Base-by-base conservation (phyloP, 2,329 filamentous ascomycete species). In the Stagonosporopsis tanaceti region DNA sequence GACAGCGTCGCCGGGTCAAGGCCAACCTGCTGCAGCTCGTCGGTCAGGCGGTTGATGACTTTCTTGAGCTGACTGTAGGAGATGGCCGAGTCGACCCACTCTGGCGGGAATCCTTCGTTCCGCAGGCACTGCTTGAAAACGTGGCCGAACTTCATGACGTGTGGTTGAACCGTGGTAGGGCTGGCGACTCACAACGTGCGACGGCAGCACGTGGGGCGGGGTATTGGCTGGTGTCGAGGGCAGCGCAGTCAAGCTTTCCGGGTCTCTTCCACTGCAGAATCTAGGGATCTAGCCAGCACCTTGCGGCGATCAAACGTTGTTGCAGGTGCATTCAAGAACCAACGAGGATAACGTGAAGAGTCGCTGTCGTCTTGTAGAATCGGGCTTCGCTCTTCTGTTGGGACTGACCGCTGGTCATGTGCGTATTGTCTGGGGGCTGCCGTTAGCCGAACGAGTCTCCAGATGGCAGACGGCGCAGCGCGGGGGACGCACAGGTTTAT, bases 51-150 rank as follows among this genome's bases (percentile, higher is more conserved):
- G 72, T 93, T 94, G 72, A 96, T 89, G 77, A 90, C 91, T 79
- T 96, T 96, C 78, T 96, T 96, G 54, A 96, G 84, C 75, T 92
- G 86, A 41, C 89, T 85, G 74, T 96, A 96, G 2, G 90, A 91
- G 60, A 96, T 91, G 46, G 92, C 92, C 27, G 87, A 88, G 41
- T 89, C 83, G 46, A 93, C 78, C 85, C 84, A 87, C 71, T 89
- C 87, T 47, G 85, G 78, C 7, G 92, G 92, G 72, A 92, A 96
- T 63, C 85, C 89, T 82, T 91, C 89, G 63, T 81, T 84, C 61
- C 85, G 81, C 60, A 96, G 82, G 47, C 85, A 84, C 67, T 89
- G 85, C 71, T 88, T 87, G 74, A 92, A 95, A 69, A 88, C 85
- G 72, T 90, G 90, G 27, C 88, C 91, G 77, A 96, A 96, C 82